phyloP scores from a whole-genome alignment of 164 flowering plant species.

The Euptelea pleiosperma region DNA sequence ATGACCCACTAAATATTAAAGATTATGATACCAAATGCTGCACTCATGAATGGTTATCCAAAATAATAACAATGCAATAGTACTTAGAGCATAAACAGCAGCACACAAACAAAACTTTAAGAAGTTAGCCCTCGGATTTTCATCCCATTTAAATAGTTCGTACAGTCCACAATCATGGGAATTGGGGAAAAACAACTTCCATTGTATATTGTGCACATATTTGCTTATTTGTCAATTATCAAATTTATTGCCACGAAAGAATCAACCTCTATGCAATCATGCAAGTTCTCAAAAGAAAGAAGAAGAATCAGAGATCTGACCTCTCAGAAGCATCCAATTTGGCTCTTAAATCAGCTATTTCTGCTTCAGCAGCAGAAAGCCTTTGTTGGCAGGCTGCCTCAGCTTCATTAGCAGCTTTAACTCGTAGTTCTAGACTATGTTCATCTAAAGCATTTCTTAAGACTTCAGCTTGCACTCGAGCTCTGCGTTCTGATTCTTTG shows the following conservation, averaged over 20 bases:
- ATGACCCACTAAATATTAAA: no score
- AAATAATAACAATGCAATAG: no score
- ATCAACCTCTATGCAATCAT: background rate
- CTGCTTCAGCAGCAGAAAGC: constrained; percentile 81
- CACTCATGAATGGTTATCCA: no score
- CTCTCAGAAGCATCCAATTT: constrained; percentile 80
- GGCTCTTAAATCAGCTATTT: constrained; percentile 71
- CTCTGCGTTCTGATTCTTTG: constrained; percentile 81
- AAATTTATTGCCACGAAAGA: background rate
- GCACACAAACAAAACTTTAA: no score
- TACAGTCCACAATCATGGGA: no score
- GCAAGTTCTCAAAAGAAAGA: constrained; percentile 2
- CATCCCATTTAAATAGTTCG: no score
- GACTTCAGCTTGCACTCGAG: constrained; percentile 64
- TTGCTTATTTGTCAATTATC: background rate
- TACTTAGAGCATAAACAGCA: no score
- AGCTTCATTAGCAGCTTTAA: constrained; percentile 93
- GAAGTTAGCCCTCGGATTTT: no score
- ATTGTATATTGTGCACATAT: no score
- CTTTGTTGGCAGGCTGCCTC: constrained; percentile 87
- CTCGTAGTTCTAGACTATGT: constrained; percentile 84
- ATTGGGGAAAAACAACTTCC: no score
- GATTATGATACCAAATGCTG: no score
- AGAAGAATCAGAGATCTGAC: constrained; percentile 29
- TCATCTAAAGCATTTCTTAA: constrained; percentile 71